Percentiles rank a stretch among this genome's conserved stretches.
Evolutionary conservation across 176 grass and related monocot species (phyloP).

Genomic region (Avena atlantica): DNA sequence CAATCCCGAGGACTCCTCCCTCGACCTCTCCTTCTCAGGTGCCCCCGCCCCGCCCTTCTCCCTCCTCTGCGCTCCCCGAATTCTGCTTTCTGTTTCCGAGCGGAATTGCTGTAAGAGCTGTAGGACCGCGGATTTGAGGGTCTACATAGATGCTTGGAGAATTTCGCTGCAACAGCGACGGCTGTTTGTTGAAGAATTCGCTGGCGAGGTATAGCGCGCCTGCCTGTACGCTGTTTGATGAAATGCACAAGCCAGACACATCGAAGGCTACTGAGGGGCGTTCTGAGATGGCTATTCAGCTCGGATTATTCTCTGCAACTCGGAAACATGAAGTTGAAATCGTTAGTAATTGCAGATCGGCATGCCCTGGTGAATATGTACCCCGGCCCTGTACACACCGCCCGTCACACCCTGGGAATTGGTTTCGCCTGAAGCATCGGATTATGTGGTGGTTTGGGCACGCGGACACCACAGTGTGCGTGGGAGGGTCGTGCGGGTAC

Average conservation of each 20-base stretch:
- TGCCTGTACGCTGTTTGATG: constrained; percentile 2
- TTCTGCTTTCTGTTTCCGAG: neutral
- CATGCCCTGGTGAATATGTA: too few species aligned
- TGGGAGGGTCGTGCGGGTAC: too few species aligned
- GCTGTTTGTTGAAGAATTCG: neutral
- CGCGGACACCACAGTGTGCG: too few species aligned
- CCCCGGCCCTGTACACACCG: too few species aligned
- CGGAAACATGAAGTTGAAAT: too few species aligned
- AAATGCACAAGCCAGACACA: neutral
- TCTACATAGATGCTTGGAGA: neutral
- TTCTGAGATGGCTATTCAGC: neutral
- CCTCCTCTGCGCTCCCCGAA: neutral
- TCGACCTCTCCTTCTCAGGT: constrained; percentile 94
- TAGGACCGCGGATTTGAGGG: neutral
- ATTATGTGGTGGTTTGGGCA: too few species aligned
- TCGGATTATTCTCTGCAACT: too few species aligned
- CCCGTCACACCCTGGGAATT: too few species aligned
- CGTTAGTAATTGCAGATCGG: too few species aligned
- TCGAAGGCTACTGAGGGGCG: neutral
- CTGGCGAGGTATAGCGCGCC: neutral
- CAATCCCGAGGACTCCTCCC: constrained; percentile 63
- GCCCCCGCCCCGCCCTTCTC: neutral
- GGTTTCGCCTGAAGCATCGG: too few species aligned
- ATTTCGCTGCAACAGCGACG: neutral
- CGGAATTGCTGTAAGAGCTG: neutral